Percentiles rank a stretch among this genome's conserved stretches.
phyloP scores from a whole-genome alignment of 75 land plant genomes.

The Ceratopteris richardii region DNA sequence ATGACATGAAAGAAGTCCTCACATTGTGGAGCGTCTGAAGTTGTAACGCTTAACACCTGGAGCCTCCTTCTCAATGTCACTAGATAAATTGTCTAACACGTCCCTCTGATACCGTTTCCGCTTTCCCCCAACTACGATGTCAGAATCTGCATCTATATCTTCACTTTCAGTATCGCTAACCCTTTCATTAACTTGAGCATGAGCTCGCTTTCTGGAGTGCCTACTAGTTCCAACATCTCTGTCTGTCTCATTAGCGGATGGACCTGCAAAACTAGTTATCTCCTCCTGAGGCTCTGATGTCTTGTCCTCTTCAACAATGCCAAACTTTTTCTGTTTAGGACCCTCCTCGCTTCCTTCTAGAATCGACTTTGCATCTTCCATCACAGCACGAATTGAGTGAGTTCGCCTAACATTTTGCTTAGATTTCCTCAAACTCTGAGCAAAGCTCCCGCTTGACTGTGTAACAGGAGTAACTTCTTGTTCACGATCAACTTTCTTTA shows the following conservation, averaged over 20 bases:
- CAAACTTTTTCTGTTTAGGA: constrained; percentile 10
- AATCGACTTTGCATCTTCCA: constrained; percentile 54
- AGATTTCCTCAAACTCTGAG: not conserved
- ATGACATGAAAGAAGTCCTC: no score
- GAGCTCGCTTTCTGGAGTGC: constrained; percentile 31
- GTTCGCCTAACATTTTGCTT: constrained; percentile 34
- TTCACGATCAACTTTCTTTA: not conserved
- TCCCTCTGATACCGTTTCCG: constrained; percentile 48
- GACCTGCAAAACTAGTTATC: not conserved
- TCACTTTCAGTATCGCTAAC: constrained; percentile 36
- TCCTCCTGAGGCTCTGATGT: constrained; percentile 5
- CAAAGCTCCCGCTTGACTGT: not conserved
- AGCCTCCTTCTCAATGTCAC: constrained; percentile 14
- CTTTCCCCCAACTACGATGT: constrained; percentile 33
- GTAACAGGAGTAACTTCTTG: not conserved
- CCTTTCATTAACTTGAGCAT: constrained; percentile 17
- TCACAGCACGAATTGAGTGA: constrained; percentile 50
- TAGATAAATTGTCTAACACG: constrained; percentile 1
- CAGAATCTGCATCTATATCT: constrained; percentile 46
- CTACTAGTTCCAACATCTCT: constrained; percentile 1
- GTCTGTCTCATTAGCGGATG: constrained; percentile 5
- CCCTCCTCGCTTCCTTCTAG: constrained; percentile 13
- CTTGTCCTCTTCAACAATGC: constrained; percentile 10
- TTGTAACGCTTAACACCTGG: constrained; percentile 65
- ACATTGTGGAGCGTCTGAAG: constrained; percentile 73